Evolutionary conservation across 1,284 basidiomycete genomes (phyloP).

Genomic region (Pisolithus thermaeus): DNA sequence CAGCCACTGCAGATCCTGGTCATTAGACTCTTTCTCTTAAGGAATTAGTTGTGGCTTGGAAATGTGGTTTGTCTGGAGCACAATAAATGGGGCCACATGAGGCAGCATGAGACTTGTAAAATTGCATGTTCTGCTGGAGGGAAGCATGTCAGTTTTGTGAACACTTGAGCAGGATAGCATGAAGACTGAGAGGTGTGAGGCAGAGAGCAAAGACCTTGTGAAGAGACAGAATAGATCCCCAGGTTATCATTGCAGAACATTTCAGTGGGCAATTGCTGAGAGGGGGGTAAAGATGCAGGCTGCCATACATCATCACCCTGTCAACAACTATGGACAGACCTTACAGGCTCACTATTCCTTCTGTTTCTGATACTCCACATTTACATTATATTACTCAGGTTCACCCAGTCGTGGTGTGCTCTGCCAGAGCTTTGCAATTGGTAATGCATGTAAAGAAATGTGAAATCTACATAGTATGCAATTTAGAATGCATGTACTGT

Average conservation of each 20-base stretch:
- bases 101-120: conserved; percentile 72
- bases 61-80: conserved; percentile 8
- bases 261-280: conserved; percentile 61
- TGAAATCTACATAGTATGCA: no score
- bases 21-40: conserved; percentile 68
- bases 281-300: conserved; percentile 68
- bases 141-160: conserved; percentile 35
- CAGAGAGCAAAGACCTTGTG: conserved; percentile 34
- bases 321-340: conserved; percentile 9
- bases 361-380: neutral
- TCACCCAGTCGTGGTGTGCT: no score
- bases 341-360: neutral
- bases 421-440: neutral
- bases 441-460: no score
- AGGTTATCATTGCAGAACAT: conserved; percentile 62
- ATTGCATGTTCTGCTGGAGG: conserved; percentile 53
- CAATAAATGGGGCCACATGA: conserved; percentile 38
- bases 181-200: conserved; percentile 74
- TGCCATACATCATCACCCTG: conserved; percentile 51
- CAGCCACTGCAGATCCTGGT: conserved; percentile 54
- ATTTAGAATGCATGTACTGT: no score
- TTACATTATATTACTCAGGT: neutral
- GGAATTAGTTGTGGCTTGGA: conserved; percentile 80
- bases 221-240: conserved; percentile 43
- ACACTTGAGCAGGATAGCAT: conserved; percentile 71